Conservation (phyloP, 1,284 basidiomycete genomes). For the Ganoderma resinaceum region DNA sequence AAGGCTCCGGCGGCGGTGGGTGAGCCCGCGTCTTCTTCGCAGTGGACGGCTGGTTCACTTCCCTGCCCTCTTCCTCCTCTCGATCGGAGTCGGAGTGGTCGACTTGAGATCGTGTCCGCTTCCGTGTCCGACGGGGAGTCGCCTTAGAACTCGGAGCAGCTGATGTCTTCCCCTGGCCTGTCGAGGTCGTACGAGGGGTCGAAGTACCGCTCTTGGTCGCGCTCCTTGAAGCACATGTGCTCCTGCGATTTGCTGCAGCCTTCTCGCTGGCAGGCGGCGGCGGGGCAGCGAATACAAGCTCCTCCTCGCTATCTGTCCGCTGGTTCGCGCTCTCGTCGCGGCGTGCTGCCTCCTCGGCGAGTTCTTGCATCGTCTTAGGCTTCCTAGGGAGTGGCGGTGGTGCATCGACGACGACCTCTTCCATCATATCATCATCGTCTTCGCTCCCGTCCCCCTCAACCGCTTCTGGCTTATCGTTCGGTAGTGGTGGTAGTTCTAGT, state of each 20-base stretch:
- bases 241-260: background rate
- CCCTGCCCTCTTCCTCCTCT: constrained; percentile 14
- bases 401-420: constrained; percentile 39
- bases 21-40: constrained; percentile 33
- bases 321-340: constrained; percentile 20
- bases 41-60: constrained; percentile 19
- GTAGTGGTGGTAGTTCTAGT: background rate
- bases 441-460: constrained; percentile 29
- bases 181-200: constrained; percentile 11
- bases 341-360: constrained; percentile 57
- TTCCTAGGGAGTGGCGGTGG: constrained; percentile 30
- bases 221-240: constrained; percentile 14
- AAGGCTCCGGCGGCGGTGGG: constrained; percentile 32
- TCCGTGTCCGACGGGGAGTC: constrained; percentile 31
- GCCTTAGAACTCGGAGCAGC: constrained; percentile 1
- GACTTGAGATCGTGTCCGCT: constrained; percentile 34
- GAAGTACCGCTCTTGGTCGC: constrained; percentile 13
- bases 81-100: constrained; percentile 36
- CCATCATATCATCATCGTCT: constrained; percentile 40
- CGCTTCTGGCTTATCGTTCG: constrained; percentile 7
- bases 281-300: constrained; percentile 11
- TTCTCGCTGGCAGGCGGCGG: constrained; percentile 11
- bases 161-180: constrained; percentile 16
- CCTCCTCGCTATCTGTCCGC: constrained; percentile 19
- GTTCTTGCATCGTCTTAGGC: constrained; percentile 70